Evolutionary conservation across 2,329 filamentous ascomycete species (phyloP).

Genomic region (Ophiostoma novo-ulmi): DNA sequence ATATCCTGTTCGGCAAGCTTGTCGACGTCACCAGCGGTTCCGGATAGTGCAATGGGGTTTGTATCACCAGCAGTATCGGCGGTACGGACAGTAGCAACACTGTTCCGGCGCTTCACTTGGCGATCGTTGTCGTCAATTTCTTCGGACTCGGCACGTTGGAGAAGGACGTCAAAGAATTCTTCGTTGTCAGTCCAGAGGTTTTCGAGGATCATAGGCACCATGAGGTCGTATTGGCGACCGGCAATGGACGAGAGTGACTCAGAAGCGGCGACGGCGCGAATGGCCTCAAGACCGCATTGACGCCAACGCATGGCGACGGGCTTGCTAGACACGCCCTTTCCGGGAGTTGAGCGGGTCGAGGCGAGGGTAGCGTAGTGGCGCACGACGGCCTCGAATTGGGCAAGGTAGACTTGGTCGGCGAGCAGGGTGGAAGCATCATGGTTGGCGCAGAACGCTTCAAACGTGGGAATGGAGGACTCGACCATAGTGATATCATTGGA

Average conservation of each 20-base stretch:
- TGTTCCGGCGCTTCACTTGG: slow-evolving; percentile 63
- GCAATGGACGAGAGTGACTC: slow-evolving; percentile 72
- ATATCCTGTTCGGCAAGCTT: slow-evolving; percentile 85
- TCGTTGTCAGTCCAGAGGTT: slow-evolving; percentile 76
- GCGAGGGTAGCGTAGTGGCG: slow-evolving; percentile 74
- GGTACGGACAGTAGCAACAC: slow-evolving; percentile 71
- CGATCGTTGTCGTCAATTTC: slow-evolving; percentile 65
- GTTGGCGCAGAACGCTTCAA: slow-evolving; percentile 81
- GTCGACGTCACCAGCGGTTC: slow-evolving; percentile 80
- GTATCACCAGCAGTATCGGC: slow-evolving; percentile 58
- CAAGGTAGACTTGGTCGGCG: slow-evolving; percentile 77
- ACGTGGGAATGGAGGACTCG: slow-evolving; percentile 80
- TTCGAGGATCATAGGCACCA: slow-evolving; percentile 79
- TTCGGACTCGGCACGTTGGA: slow-evolving; percentile 60
- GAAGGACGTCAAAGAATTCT: slow-evolving; percentile 62
- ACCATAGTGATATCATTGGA: slow-evolving; percentile 89
- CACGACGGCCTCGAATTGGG: slow-evolving; percentile 77
- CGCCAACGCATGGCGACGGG: slow-evolving; percentile 76
- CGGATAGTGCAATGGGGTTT: slow-evolving; percentile 67
- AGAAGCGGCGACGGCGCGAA: slow-evolving; percentile 74
- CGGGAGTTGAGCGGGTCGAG: slow-evolving; percentile 52
- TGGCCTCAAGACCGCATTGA: slow-evolving; percentile 67
- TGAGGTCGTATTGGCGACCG: slow-evolving; percentile 68
- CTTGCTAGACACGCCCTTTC: slow-evolving; percentile 56
- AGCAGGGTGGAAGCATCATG: slow-evolving; percentile 82